A percentile compares a stretch with the other conserved stretches of the same genome.
Conservation (phyloP, 2,329 filamentous ascomycete genomes). For the Aspergillus sp. region DNA sequence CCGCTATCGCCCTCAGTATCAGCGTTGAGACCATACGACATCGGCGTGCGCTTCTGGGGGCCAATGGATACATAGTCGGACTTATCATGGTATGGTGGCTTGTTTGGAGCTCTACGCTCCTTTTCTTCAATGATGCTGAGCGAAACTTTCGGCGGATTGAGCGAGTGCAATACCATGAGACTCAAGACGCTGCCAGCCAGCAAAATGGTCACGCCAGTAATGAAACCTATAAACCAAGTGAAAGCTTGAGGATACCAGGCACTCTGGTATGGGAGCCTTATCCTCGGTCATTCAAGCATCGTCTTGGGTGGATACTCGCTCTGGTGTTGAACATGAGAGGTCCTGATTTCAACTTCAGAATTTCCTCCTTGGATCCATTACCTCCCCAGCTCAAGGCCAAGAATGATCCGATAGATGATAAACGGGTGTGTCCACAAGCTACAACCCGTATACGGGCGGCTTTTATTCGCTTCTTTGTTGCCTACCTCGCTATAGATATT, state of each 20-base stretch:
- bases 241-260: conserved; percentile 6
- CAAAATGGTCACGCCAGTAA: not conserved
- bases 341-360: conserved; percentile 61
- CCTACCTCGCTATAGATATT: conserved; percentile 69
- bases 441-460: conserved; percentile 48
- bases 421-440: conserved; percentile 37
- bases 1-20: conserved; percentile 44
- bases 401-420: not conserved
- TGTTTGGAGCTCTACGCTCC: conserved; percentile 53
- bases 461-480: conserved; percentile 49
- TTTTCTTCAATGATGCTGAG: conserved; percentile 58
- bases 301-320: conserved; percentile 59
- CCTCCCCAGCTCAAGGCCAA: conserved; percentile 26
- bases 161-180: conserved; percentile 23
- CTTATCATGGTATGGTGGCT: conserved; percentile 55
- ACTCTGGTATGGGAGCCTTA: conserved; percentile 56
- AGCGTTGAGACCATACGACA: conserved; percentile 46
- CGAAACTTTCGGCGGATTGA: conserved; percentile 58
- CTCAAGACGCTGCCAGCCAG: not conserved
- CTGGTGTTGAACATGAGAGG: conserved; percentile 60
- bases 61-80: conserved; percentile 56
- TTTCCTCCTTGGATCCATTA: conserved; percentile 44
- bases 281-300: conserved; percentile 51
- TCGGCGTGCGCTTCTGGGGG: conserved; percentile 51
- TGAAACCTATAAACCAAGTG: not conserved